Percentiles rank a stretch among this genome's conserved stretches.
These are phyloP conservation scores for Spinacia oleracea DNA, from an alignment of 179 eudicot species.

Conservation along the genomic window DNA sequence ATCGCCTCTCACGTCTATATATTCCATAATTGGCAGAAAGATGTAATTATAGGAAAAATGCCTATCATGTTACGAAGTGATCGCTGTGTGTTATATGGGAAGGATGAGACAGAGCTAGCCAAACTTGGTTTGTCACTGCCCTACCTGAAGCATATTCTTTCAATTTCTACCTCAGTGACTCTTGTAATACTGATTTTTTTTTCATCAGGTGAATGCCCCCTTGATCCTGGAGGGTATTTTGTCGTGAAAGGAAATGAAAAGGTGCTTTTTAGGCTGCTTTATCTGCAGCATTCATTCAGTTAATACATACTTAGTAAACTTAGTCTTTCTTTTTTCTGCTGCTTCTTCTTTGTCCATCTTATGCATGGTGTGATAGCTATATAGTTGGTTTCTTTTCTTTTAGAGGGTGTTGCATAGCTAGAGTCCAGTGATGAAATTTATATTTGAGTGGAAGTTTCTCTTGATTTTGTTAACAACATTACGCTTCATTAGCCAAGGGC, in stretches of 20 bases:
- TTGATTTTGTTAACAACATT: neutral
- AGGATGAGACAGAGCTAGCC: slow-evolving; percentile 94
- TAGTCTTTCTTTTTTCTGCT: neutral
- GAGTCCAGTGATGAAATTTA: neutral
- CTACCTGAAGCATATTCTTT: slow-evolving; percentile 1
- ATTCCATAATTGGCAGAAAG: slow-evolving; percentile 36
- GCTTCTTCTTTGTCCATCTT: neutral
- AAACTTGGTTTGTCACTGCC: slow-evolving; percentile 54
- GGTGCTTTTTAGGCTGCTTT: slow-evolving; percentile 42
- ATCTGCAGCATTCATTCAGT: neutral
- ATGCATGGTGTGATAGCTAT: neutral
- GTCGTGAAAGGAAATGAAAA: slow-evolving; percentile 90
- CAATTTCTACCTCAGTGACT: neutral
- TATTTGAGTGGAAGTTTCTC: neutral
- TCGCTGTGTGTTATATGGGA: slow-evolving; percentile 64
- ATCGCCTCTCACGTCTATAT: neutral
- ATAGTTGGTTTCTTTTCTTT: neutral
- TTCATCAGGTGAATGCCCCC: slow-evolving; percentile 89
- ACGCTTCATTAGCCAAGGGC: neutral
- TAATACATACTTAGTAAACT: slow-evolving; percentile 3
- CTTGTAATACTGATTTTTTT: slow-evolving; percentile 9
- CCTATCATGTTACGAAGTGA: slow-evolving; percentile 92
- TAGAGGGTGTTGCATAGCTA: neutral
- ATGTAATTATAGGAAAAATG: slow-evolving; percentile 68
- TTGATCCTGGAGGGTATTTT: slow-evolving; percentile 98